Percentiles rank a stretch among this genome's conserved stretches.
Evolutionary conservation across 2,329 filamentous ascomycete genomes (phyloP).

Genomic region (Sclerotinia glacialis): DNA sequence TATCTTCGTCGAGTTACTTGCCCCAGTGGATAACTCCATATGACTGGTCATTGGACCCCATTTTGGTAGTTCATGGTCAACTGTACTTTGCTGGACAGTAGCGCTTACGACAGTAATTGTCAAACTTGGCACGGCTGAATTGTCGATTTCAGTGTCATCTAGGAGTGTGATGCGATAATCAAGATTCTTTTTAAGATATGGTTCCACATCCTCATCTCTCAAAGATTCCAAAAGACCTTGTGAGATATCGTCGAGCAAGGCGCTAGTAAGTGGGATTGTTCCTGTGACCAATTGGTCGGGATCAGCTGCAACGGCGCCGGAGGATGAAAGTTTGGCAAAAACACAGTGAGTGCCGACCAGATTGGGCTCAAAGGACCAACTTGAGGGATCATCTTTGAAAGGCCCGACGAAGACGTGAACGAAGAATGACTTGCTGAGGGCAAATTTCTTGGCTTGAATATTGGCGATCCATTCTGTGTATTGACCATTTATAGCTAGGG

Average conservation of each 20-base stretch:
- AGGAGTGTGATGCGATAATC: conserved; percentile 32
- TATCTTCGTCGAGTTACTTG: not conserved
- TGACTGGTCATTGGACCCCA: conserved; percentile 13
- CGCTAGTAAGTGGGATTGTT: conserved; percentile 46
- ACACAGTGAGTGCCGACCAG: conserved; percentile 39
- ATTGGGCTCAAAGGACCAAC: conserved; percentile 36
- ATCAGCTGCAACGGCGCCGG: conserved; percentile 20
- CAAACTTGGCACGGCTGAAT: conserved; percentile 31
- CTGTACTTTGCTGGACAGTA: not conserved
- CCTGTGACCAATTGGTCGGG: conserved; percentile 41
- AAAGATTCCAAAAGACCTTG: conserved; percentile 38
- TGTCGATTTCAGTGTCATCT: conserved; percentile 28
- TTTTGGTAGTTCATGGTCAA: conserved; percentile 14
- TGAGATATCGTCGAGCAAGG: conserved; percentile 40
- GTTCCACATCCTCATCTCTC: conserved; percentile 29
- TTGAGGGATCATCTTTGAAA: conserved; percentile 28
- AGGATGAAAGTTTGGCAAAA: conserved; percentile 38
- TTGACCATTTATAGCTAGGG: conserved; percentile 24
- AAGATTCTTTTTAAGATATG: conserved; percentile 34
- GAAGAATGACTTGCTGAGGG: conserved; percentile 58
- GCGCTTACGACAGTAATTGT: conserved; percentile 33
- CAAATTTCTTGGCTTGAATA: conserved; percentile 59
- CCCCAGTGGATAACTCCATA: not conserved
- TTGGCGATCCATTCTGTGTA: conserved; percentile 64
- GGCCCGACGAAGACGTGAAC: conserved; percentile 67